phyloP scores from a whole-genome alignment of 306 rosid genomes.

The Clitoria ternatea region DNA sequence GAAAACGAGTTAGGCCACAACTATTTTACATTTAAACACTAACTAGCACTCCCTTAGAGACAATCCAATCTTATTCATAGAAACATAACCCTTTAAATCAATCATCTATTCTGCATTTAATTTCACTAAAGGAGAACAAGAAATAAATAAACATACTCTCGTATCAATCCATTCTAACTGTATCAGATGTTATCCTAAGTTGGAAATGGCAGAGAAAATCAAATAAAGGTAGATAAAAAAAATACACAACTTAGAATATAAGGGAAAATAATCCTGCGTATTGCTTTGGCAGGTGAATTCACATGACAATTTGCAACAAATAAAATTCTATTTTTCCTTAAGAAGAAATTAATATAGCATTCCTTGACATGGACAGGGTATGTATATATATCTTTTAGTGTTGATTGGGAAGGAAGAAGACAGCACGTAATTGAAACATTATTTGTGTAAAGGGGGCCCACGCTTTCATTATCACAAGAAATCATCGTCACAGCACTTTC shows the following conservation, averaged over 20 bases:
- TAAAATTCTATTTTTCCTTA: neutral
- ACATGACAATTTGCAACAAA: constrained; percentile 5
- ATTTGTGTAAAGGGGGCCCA: constrained; percentile 25
- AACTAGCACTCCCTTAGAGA: too few relatives aligned
- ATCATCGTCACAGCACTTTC: constrained; percentile 5
- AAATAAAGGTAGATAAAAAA: neutral
- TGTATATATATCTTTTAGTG: neutral
- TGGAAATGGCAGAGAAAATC: neutral
- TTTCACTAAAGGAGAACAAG: neutral
- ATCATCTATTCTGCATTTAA: too few relatives aligned
- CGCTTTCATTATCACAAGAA: constrained; percentile 15
- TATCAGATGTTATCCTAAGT: neutral
- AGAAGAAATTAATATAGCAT: neutral
- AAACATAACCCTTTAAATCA: too few relatives aligned
- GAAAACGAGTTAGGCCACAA: neutral
- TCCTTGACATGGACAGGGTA: neutral
- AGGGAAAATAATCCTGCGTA: neutral
- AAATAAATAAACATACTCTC: neutral
- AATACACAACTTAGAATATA: neutral
- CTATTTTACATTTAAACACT: neutral
- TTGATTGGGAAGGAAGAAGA: constrained; percentile 6
- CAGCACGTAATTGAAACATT: neutral
- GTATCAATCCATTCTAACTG: neutral
- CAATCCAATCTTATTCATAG: too few relatives aligned
- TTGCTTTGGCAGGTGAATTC: neutral